phyloP scores from a whole-genome alignment of 495 filamentous ascomycete species.

The Margaritispora aquatica region DNA sequence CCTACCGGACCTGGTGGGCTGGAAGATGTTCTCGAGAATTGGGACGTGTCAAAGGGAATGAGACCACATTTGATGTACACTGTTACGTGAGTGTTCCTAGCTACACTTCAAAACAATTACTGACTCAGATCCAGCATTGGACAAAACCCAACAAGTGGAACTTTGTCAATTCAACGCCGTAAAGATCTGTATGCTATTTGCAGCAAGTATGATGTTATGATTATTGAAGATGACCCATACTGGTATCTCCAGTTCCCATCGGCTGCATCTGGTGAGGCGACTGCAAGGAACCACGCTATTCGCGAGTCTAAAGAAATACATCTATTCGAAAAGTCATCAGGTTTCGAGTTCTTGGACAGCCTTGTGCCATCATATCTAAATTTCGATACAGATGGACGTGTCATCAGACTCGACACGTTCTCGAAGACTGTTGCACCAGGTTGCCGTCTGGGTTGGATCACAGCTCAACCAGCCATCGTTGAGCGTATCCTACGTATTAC shows the following conservation, averaged over 20 bases:
- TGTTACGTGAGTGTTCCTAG: slow-evolving; percentile 59
- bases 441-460: slow-evolving; percentile 79
- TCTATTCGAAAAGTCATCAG: slow-evolving; percentile 51
- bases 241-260: slow-evolving; percentile 91
- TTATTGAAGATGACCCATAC: slow-evolving; percentile 93
- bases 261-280: slow-evolving; percentile 36
- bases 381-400: slow-evolving; percentile 77
- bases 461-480: slow-evolving; percentile 67
- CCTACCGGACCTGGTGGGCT: slow-evolving; percentile 61
- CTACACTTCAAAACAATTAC: slow-evolving; percentile 1
- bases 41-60: slow-evolving; percentile 66
- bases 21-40: slow-evolving; percentile 70
- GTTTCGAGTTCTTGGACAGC: slow-evolving; percentile 73
- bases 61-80: slow-evolving; percentile 86
- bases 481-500: slow-evolving; percentile 68
- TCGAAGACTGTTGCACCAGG: slow-evolving; percentile 79
- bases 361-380: slow-evolving; percentile 70
- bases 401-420: slow-evolving; percentile 78
- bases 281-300: slow-evolving; percentile 26
- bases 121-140: slow-evolving; percentile 53
- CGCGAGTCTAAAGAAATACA: slow-evolving; percentile 8
- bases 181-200: slow-evolving; percentile 77
- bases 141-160: slow-evolving; percentile 83
- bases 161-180: slow-evolving; percentile 61
- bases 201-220: slow-evolving; percentile 80